Percentiles rank a stretch among this genome's conserved stretches.
Evolutionary conservation across 2,329 filamentous ascomycete genomes (phyloP).

Genomic region (Dichotomopilus funicola): DNA sequence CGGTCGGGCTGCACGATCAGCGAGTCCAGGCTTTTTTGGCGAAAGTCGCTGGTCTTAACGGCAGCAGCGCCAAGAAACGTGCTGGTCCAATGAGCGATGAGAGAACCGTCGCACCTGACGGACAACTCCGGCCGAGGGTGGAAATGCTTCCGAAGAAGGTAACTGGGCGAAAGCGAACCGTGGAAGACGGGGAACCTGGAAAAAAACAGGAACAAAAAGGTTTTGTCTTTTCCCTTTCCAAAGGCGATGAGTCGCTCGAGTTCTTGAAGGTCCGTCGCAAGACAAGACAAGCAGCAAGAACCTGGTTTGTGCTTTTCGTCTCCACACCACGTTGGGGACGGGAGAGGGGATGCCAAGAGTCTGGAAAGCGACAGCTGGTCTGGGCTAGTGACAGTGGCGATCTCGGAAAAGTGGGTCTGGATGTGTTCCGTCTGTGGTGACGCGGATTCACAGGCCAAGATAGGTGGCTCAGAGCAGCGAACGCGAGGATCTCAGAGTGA

Average conservation of each 20-base stretch:
- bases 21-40: constrained; percentile 19
- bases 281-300: too few species aligned
- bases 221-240: too few species aligned
- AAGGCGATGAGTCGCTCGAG: too few species aligned
- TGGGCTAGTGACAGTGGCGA: constrained; percentile 15
- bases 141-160: constrained; percentile 13
- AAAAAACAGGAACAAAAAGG: neutral
- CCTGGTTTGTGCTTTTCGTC: neutral
- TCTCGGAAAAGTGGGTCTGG: constrained; percentile 17
- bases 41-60: constrained; percentile 18
- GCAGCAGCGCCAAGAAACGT: constrained; percentile 12
- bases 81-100: constrained; percentile 19
- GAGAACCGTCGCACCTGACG: constrained; percentile 11
- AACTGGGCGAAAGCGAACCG: neutral
- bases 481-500: constrained; percentile 12
- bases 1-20: constrained; percentile 20
- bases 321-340: neutral
- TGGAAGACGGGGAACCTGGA: neutral
- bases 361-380: constrained; percentile 2
- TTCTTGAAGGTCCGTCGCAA: too few species aligned
- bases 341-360: neutral
- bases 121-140: constrained; percentile 18
- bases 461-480: constrained; percentile 15
- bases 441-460: constrained; percentile 8
- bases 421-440: constrained; percentile 5